Conservation (phyloP, 371 early-diverging fungal genomes). For the Mucor circinelloides region DNA sequence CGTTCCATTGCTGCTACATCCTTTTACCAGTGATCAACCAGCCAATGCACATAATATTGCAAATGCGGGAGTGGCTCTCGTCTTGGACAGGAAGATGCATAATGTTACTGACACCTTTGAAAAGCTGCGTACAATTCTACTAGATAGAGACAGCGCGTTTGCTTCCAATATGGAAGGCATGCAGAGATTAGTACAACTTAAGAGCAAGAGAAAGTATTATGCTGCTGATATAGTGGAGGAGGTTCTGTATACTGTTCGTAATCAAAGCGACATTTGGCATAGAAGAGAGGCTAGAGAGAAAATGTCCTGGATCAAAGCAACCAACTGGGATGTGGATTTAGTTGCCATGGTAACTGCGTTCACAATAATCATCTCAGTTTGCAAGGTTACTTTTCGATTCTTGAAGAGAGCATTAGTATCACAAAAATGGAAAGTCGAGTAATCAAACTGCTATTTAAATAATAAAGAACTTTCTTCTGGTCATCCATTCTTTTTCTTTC, state of each 20-base stretch:
- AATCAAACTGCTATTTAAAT: neutral
- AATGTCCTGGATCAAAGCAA: constrained; percentile 10
- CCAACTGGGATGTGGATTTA: constrained; percentile 15
- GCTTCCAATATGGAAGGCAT: constrained; percentile 13
- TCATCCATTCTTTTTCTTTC: neutral
- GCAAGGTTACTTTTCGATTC: neutral
- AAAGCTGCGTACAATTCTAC: neutral
- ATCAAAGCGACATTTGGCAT: constrained; percentile 6
- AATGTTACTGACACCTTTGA: constrained; percentile 7
- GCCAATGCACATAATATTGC: constrained; percentile 20
- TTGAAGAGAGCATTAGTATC: neutral
- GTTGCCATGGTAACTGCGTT: neutral
- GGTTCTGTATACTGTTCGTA: constrained; percentile 13
- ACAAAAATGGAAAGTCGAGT: constrained; percentile 10
- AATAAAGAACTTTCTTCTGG: neutral
- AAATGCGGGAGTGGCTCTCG: constrained; percentile 5
- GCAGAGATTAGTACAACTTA: constrained; percentile 31
- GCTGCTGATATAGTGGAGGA: constrained; percentile 41
- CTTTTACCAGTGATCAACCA: constrained; percentile 47
- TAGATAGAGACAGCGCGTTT: constrained; percentile 5
- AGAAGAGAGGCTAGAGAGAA: neutral
- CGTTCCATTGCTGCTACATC: constrained; percentile 29
- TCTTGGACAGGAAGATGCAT: constrained; percentile 1
- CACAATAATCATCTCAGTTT: neutral
- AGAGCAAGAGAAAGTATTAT: constrained; percentile 3